Percentiles rank a stretch among this genome's conserved stretches.
Evolutionary conservation across 2,329 filamentous ascomycete species (phyloP).

Genomic region (Calonectria ilicicola): DNA sequence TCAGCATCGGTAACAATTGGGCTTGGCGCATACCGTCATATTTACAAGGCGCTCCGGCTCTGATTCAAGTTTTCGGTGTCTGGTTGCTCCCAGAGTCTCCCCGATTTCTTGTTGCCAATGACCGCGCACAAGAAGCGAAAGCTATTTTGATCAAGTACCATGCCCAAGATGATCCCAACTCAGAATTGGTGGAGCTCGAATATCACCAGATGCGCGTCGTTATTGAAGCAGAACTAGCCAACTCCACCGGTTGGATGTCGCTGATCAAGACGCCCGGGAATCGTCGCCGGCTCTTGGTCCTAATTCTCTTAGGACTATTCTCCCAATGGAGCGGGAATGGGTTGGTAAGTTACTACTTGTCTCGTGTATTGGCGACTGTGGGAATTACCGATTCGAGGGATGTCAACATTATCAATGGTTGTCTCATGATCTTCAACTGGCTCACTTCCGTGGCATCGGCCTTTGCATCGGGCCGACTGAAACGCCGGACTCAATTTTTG

Average conservation of each 20-base stretch:
- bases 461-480: constrained; percentile 24
- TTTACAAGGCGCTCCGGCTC: constrained; percentile 32
- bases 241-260: constrained; percentile 22
- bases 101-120: constrained; percentile 63
- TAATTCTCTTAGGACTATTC: constrained; percentile 30
- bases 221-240: constrained; percentile 28
- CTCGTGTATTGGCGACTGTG: constrained; percentile 23
- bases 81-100: constrained; percentile 72
- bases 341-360: constrained; percentile 29
- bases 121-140: constrained; percentile 52
- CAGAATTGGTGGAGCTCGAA: constrained; percentile 27
- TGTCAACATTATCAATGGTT: constrained; percentile 33
- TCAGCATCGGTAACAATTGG: constrained; percentile 43
- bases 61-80: constrained; percentile 39
- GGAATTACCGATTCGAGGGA: constrained; percentile 18
- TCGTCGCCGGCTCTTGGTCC: constrained; percentile 14
- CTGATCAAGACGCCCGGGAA: constrained; percentile 26
- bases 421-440: constrained; percentile 37
- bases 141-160: constrained; percentile 28
- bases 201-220: constrained; percentile 30
- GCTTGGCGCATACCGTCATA: constrained; percentile 48
- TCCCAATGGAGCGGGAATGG: constrained; percentile 33
- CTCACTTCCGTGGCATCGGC: constrained; percentile 30
- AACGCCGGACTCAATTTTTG: constrained; percentile 35
- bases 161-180: background rate